A percentile compares a stretch with the other conserved stretches of the same genome.
phyloP scores from a whole-genome alignment of 1,284 basidiomycete species.

The Pseudozyma hubeiensis region DNA sequence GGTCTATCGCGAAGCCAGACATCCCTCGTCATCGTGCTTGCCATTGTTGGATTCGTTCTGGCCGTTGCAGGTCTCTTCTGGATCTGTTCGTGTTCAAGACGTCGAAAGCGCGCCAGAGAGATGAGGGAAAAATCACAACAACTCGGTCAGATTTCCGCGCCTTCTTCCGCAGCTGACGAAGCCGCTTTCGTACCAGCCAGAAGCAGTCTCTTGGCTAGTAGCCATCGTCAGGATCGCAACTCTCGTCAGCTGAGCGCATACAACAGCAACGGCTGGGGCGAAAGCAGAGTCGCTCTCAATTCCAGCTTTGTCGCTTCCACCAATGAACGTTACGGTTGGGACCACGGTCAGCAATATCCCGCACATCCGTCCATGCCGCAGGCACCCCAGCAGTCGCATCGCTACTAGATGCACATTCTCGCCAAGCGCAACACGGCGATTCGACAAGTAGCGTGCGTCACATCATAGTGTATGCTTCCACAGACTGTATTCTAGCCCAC shows the following conservation, averaged over 20 bases:
- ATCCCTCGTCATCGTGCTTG: conserved; percentile 21
- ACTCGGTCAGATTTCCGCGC: conserved; percentile 3
- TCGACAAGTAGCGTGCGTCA: background rate
- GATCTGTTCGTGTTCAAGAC: conserved; percentile 36
- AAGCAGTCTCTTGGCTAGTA: background rate
- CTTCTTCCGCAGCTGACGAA: conserved; percentile 1
- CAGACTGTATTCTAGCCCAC: background rate
- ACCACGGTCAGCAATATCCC: conserved; percentile 4
- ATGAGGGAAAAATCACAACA: conserved; percentile 21
- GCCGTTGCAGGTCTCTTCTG: conserved; percentile 30
- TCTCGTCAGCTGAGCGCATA: conserved; percentile 6
- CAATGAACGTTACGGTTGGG: conserved; percentile 25
- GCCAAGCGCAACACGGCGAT: background rate
- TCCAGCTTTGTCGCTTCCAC: conserved; percentile 32
- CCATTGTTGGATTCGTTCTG: conserved; percentile 19
- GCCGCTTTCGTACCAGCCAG: background rate
- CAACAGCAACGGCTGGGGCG: conserved; percentile 29
- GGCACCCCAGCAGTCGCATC: conserved; percentile 19
- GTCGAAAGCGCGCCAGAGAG: conserved; percentile 32
- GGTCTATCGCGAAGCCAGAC: conserved; percentile 22
- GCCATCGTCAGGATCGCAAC: background rate
- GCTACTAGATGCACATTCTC: conserved; percentile 10
- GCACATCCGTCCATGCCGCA: conserved; percentile 2
- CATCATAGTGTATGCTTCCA: background rate
- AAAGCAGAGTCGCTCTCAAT: conserved; percentile 40